Base-by-base conservation (phyloP, 2,329 filamentous ascomycete genomes). In the Claviceps arundinis region DNA sequence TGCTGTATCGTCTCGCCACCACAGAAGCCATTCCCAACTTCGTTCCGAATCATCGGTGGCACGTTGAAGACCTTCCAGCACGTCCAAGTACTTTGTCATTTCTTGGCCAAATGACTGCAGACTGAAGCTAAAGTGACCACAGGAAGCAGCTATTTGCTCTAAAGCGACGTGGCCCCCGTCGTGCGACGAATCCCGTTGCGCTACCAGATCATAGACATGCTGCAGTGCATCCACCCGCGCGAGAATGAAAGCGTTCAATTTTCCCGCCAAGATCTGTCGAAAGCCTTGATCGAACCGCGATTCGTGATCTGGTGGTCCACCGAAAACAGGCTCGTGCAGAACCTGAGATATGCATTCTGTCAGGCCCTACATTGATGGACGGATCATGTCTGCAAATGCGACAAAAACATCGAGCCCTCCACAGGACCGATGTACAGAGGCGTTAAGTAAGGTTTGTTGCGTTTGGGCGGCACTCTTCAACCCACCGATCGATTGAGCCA, bases 121-220 rank as follows among this genome's bases (percentile, higher is more conserved):
- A 30, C 86, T 91, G 64, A 89, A 94, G 65, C 85, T 89, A 63
- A 95, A 96, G 66, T 95, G 88, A 0, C 89, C 89, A 62, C 90
- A 96, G 52, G 88, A 91, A 9, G 90, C 89, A 37, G 89, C 88
- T 11, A 95, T 88, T 66, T 95, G 90, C 65, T 96, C 90, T 53
- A 93, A 85, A 64, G 95, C 89, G 1, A 89, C 89, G 62, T 91
- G 82, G 13, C 88, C 75, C 54, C 83, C 83, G 42, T 85, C 81
- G 80, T 45, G 77, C 75, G 4, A 79, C 73, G 51, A 78, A 78
- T 19, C 77, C 9, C 22, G 77, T 43, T 85, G 73, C 56, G 87
- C 81, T 56, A 87, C 87, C 50, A 79, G 83, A 56, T 78, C 80
- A 65, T 95, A 95, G 1, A 95, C 73, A 52, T 82, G 74, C 52